These are phyloP conservation scores for Tolypocladium ovalisporum DNA, from an alignment of 2,329 filamentous ascomycete genomes.

Conservation along the genomic window DNA sequence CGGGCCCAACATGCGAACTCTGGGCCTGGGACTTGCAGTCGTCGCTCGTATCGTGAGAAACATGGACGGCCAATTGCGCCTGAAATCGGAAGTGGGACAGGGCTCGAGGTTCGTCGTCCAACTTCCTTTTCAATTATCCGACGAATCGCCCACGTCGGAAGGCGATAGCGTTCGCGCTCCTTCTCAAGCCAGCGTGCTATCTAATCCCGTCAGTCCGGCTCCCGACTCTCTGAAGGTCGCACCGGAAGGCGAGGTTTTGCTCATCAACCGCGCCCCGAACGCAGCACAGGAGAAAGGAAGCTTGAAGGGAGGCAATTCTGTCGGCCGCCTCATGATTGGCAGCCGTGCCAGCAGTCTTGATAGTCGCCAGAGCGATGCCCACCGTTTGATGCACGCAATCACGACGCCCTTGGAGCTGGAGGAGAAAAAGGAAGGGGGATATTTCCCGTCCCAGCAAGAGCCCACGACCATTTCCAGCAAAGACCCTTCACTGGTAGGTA, in stretches of 20 bases:
- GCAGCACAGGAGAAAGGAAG: conserved; percentile 7
- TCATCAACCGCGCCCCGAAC: conserved; percentile 37
- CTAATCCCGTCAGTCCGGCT: conserved; percentile 9
- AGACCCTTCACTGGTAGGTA: conserved; percentile 1
- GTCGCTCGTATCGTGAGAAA: conserved; percentile 82
- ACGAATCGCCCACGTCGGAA: conserved; percentile 19
- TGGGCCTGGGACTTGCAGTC: conserved; percentile 77
- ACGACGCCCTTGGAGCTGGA: conserved; percentile 43
- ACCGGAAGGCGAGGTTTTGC: conserved; percentile 44
- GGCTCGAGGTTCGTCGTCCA: conserved; percentile 76
- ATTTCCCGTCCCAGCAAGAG: conserved; percentile 8
- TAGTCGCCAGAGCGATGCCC: conserved; percentile 52
- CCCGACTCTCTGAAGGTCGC: conserved; percentile 14
- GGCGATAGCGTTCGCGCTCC: conserved; percentile 2
- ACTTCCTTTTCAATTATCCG: conserved; percentile 59
- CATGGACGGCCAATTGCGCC: conserved; percentile 76
- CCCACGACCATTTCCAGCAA: conserved; percentile 8
- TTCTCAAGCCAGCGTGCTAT: conserved; percentile 3
- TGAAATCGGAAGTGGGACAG: conserved; percentile 74
- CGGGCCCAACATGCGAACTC: conserved; percentile 29
- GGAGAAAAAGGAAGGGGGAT: conserved; percentile 20
- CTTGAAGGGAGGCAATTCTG: conserved; percentile 6
- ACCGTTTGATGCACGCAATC: conserved; percentile 62
- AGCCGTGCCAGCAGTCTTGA: conserved; percentile 27
- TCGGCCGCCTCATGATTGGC: conserved; percentile 21